Evolutionary conservation across 192 early-diverging fungal genomes (phyloP).

Genomic region (Backusella sp.): DNA sequence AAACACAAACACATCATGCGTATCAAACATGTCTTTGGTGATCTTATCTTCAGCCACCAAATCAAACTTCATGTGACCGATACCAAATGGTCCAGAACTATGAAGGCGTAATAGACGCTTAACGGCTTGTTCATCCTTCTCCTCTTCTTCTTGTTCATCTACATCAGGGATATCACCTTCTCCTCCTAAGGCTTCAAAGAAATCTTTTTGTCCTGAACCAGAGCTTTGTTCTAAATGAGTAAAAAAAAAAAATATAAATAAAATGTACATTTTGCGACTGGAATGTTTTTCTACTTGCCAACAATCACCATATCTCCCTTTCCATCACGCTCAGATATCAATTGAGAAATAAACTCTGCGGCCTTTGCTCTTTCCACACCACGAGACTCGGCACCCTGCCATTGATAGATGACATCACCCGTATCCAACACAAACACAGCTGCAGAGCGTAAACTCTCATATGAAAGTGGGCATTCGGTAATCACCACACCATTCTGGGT

Average conservation of each 20-base stretch:
- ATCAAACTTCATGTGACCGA: conserved; percentile 46
- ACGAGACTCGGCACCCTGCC: conserved; percentile 61
- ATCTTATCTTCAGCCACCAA: conserved; percentile 51
- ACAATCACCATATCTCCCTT: conserved; percentile 55
- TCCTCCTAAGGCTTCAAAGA: conserved; percentile 67
- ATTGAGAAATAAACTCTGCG: conserved; percentile 57
- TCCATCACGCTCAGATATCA: conserved; percentile 63
- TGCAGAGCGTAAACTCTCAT: conserved; percentile 58
- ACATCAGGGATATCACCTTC: conserved; percentile 53
- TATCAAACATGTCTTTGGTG: conserved; percentile 45
- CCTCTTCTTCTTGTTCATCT: conserved; percentile 23
- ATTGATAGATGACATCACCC: conserved; percentile 65
- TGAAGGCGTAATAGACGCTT: conserved; percentile 28
- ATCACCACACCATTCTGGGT: conserved; percentile 53
- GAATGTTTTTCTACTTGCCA: conserved; percentile 45
- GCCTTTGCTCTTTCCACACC: conserved; percentile 73
- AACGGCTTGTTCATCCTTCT: neutral
- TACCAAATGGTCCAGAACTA: conserved; percentile 18
- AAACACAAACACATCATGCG: conserved; percentile 67
- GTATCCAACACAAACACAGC: conserved; percentile 78
- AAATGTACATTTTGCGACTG: neutral
- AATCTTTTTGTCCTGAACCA: conserved; percentile 45
- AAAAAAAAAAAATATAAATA: neutral
- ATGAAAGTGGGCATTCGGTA: conserved; percentile 54
- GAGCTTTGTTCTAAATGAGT: conserved; percentile 53